Evolutionary conservation across 2,329 filamentous ascomycete genomes (phyloP).

Genomic region (Fusarium tricinctum): DNA sequence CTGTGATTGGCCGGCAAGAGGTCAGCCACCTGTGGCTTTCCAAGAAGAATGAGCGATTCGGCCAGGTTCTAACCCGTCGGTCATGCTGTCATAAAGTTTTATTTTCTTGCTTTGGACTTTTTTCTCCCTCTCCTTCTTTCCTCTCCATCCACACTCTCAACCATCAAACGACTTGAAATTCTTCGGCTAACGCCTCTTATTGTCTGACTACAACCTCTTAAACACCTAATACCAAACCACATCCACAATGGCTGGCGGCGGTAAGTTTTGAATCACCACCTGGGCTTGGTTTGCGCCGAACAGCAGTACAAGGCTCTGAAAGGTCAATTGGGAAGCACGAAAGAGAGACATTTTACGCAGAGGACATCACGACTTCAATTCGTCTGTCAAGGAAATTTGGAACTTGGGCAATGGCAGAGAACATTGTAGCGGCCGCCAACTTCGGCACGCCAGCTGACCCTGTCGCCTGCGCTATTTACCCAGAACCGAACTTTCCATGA

Average conservation of each 20-base stretch:
- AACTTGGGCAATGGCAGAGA: slow-evolving; percentile 10
- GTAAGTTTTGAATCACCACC: slow-evolving; percentile 54
- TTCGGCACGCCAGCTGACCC: slow-evolving; percentile 23
- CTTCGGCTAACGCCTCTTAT: slow-evolving; percentile 41
- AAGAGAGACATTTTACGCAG: slow-evolving; percentile 11
- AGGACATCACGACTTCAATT: slow-evolving; percentile 21
- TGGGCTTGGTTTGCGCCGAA: slow-evolving; percentile 27
- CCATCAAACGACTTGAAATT: slow-evolving; percentile 24
- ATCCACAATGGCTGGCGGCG: slow-evolving; percentile 62
- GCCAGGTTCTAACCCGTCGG: slow-evolving; percentile 28
- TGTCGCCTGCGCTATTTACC: slow-evolving; percentile 55
- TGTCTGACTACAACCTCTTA: slow-evolving; percentile 37
- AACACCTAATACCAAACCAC: slow-evolving; percentile 34
- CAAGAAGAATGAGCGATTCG: slow-evolving; percentile 28
- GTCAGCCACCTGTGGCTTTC: slow-evolving; percentile 44
- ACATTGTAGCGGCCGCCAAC: slow-evolving; percentile 2
- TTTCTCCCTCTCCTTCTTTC: slow-evolving; percentile 43
- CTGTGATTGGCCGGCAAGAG: slow-evolving; percentile 55
- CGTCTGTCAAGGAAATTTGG: slow-evolving; percentile 1
- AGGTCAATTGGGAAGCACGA: slow-evolving; percentile 42
- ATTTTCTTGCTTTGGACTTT: slow-evolving; percentile 46
- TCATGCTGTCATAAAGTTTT: slow-evolving; percentile 61
- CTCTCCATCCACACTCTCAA: slow-evolving; percentile 37
- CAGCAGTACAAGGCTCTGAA: slow-evolving; percentile 10
- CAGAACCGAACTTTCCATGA: slow-evolving; percentile 28